These are phyloP conservation scores for Trichoderma citrinoviride DNA, from an alignment of 2,329 filamentous ascomycete species.

Conservation along the genomic window DNA sequence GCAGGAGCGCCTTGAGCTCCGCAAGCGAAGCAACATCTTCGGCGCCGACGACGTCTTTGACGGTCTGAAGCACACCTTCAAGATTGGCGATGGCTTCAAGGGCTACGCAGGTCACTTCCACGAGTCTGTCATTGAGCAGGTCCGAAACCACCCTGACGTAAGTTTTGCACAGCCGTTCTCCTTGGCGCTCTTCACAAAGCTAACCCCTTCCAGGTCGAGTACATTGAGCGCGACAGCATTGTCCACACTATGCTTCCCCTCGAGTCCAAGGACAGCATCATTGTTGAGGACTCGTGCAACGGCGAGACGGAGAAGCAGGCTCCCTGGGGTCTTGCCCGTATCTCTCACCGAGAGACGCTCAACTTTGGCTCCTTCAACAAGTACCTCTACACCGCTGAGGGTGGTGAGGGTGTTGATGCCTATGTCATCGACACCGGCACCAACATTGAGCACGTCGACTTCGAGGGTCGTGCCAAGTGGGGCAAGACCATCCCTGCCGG, in stretches of 20 bases:
- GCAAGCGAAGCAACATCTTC: conserved; percentile 78
- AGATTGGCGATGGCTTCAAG: conserved; percentile 78
- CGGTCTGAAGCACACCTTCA: conserved; percentile 94
- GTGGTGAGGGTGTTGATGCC: conserved; percentile 95
- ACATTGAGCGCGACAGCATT: conserved; percentile 90
- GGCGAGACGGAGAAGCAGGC: conserved; percentile 79
- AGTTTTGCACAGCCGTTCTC: conserved; percentile 48
- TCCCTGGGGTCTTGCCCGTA: conserved; percentile 97
- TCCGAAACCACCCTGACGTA: conserved; percentile 94
- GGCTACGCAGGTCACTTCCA: conserved; percentile 97
- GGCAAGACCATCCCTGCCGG: conserved; percentile 89
- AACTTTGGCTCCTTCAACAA: conserved; percentile 96
- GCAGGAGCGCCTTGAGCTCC: conserved; percentile 75
- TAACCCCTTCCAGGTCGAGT: conserved; percentile 69
- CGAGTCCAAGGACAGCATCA: conserved; percentile 38
- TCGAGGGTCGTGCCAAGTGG: conserved; percentile 93
- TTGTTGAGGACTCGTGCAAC: conserved; percentile 43
- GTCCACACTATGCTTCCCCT: conserved; percentile 72
- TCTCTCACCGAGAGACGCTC: conserved; percentile 87
- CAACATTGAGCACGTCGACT: conserved; percentile 92
- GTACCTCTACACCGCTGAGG: conserved; percentile 87
- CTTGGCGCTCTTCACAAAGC: not conserved
- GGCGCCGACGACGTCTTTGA: conserved; percentile 68
- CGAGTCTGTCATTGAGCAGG: conserved; percentile 86
- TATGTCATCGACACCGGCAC: conserved; percentile 98